Evolutionary conservation across 257 asterid species (phyloP), one percentile per base, ranked within the genome.

Genomic region (Plantago ovata): DNA sequence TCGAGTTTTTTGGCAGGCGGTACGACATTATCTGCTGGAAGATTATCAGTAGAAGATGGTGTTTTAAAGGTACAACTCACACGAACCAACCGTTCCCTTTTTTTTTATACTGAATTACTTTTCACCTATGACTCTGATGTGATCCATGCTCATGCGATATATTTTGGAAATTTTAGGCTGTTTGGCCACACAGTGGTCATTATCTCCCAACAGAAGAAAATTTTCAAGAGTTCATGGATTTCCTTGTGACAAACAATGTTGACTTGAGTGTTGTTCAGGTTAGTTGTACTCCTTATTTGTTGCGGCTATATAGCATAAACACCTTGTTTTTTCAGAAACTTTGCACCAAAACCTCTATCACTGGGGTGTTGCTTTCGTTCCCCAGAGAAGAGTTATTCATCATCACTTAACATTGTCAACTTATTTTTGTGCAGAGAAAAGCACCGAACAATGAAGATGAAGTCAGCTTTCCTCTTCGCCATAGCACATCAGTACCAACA

Each of bases 121-220:
- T 20, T 28, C 36, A 28, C 36, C 36, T 28, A 28, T 3, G 36
- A 45, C 51, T 13, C 19, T 16, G 14, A 18, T 22, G 3, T 45
- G 18, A 36, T 54, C 21, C 19, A 19, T 19, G 19, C 4, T 24
- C 45, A 23, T 41, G 38, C 21, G 38, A 14, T n/a, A 10, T 46
- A 10, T 4, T 40, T 21, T 19, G 1, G 41, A 58, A n/a, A 55
- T 41, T 21, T 32, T 48, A 86, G 97, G 94, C 96, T 2, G 89
- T 91, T 58, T 91, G 96, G 96, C 95, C 98, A 64, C 89, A 91
- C 83, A 91, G 98, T 33, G 98, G 98, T 4, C 96, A 91, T 74
- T 91, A 91, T 61, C 96, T 83, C 64, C 98, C 98, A 13, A 91
- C 95, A 0, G 88, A 79, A 75, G 95, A 91, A 69, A 87, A 87